These are phyloP conservation scores for Taxillus chinensis DNA, from an alignment of 164 flowering plant genomes.

Conservation along the genomic window DNA sequence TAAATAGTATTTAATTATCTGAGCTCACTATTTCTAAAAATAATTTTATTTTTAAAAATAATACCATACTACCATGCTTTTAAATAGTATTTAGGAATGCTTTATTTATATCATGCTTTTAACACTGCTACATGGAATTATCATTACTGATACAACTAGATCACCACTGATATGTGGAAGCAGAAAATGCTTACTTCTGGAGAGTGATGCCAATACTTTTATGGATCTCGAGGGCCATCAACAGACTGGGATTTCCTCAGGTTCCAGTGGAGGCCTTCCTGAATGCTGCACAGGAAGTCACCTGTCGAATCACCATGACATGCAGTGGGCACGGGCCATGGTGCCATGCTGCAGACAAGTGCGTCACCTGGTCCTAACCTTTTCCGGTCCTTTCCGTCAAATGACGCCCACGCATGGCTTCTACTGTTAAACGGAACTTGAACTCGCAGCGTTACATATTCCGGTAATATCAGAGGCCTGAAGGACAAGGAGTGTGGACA, in stretches of 20 bases:
- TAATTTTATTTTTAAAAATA: no score
- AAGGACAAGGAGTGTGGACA: slow-evolving; percentile 96
- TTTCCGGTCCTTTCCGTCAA: slow-evolving; percentile 85
- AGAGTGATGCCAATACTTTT: background rate
- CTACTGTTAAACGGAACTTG: slow-evolving; percentile 92
- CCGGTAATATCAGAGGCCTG: slow-evolving; percentile 87
- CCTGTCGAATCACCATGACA: slow-evolving; percentile 79
- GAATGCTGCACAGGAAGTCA: slow-evolving; percentile 87
- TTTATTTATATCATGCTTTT: no score
- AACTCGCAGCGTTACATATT: slow-evolving; percentile 73
- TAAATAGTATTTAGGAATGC: no score
- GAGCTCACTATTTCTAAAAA: no score
- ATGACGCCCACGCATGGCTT: slow-evolving; percentile 89
- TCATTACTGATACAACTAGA: no score
- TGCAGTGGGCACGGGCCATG: slow-evolving; percentile 98
- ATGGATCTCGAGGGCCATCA: slow-evolving; percentile 64
- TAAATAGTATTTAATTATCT: no score
- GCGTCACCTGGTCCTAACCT: slow-evolving; percentile 81
- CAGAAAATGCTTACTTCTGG: no score
- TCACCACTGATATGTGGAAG: no score
- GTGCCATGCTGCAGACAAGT: slow-evolving; percentile 87
- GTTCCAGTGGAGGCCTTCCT: slow-evolving; percentile 96
- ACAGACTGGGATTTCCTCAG: slow-evolving; percentile 75
- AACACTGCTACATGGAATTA: no score
- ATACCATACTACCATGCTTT: no score